These are phyloP conservation scores for Phytophthora citricola DNA, from an alignment of 352 stramenopile species.

Conservation along the genomic window DNA sequence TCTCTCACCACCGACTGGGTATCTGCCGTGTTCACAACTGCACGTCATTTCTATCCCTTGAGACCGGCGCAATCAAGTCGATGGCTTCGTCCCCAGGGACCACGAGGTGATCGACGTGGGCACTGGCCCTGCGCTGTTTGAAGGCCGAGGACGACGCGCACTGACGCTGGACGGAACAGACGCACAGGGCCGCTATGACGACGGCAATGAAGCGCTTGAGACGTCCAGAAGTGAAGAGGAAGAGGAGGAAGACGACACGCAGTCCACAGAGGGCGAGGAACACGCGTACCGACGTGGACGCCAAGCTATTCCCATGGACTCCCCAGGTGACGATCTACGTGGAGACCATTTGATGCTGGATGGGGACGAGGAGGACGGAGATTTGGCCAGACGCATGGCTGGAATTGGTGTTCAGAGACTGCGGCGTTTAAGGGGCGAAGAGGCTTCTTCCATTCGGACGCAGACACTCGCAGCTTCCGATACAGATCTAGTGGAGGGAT, in stretches of 20 bases:
- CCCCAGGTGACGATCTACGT: slow-evolving; percentile 54
- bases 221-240: slow-evolving; percentile 9
- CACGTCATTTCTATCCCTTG: slow-evolving; percentile 1
- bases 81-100: slow-evolving; percentile 23
- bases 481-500: slow-evolving; percentile 49
- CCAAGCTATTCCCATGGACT: slow-evolving; percentile 75
- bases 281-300: slow-evolving; percentile 61
- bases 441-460: slow-evolving; percentile 63
- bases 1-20: neutral
- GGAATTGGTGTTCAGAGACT: slow-evolving; percentile 36
- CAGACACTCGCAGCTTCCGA: slow-evolving; percentile 30
- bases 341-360: slow-evolving; percentile 45
- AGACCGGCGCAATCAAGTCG: neutral
- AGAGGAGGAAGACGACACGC: slow-evolving; percentile 12
- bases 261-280: slow-evolving; percentile 28
- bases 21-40: slow-evolving; percentile 15
- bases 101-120: slow-evolving; percentile 57
- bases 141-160: slow-evolving; percentile 18
- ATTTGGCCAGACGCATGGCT: neutral
- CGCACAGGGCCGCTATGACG: slow-evolving; percentile 11
- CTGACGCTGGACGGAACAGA: slow-evolving; percentile 29
- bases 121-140: slow-evolving; percentile 26
- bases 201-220: slow-evolving; percentile 7
- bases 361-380: slow-evolving; percentile 27
- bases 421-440: slow-evolving; percentile 39